Evolutionary conservation across 805 yeast genomes (phyloP).

Genomic region (Myxozyma sirexii): DNA sequence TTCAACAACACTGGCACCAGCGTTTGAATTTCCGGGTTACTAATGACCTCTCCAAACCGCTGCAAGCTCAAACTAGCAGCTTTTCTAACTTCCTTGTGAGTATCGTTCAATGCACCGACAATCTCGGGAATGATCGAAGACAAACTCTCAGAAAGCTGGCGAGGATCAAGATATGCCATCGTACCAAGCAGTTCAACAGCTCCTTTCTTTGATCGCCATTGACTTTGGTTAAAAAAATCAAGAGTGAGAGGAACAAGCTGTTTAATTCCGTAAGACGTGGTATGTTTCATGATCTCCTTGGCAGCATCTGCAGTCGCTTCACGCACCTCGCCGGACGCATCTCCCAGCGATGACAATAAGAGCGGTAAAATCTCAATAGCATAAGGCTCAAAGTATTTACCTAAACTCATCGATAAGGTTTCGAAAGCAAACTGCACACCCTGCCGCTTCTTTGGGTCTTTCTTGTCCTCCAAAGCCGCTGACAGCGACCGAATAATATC

Average conservation of each 20-base stretch:
- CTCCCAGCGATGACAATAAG: constrained; percentile 81
- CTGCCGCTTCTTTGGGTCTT: constrained; percentile 71
- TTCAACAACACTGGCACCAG: constrained; percentile 82
- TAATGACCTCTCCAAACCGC: constrained; percentile 92
- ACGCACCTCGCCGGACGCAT: constrained; percentile 79
- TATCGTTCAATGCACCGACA: constrained; percentile 89
- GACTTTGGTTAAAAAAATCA: constrained; percentile 78
- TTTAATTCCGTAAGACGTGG: constrained; percentile 90
- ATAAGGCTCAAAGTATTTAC: constrained; percentile 87
- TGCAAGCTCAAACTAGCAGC: constrained; percentile 90
- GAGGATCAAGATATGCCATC: constrained; percentile 96
- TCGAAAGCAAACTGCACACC: constrained; percentile 87
- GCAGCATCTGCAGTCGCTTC: constrained; percentile 88
- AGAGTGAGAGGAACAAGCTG: constrained; percentile 89
- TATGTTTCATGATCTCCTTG: constrained; percentile 80
- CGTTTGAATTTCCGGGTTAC: constrained; percentile 95
- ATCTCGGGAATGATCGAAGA: constrained; percentile 93
- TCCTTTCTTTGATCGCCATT: constrained; percentile 97
- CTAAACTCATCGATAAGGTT: constrained; percentile 75
- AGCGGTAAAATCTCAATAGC: constrained; percentile 86
- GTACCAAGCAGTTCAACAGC: constrained; percentile 95
- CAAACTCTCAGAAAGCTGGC: constrained; percentile 85
- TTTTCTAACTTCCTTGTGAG: constrained; percentile 94
- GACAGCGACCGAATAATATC: constrained; percentile 74
- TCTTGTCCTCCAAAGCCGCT: constrained; percentile 87